Conservation (phyloP, 1,139 yeast species). For the Pichia sp. region DNA sequence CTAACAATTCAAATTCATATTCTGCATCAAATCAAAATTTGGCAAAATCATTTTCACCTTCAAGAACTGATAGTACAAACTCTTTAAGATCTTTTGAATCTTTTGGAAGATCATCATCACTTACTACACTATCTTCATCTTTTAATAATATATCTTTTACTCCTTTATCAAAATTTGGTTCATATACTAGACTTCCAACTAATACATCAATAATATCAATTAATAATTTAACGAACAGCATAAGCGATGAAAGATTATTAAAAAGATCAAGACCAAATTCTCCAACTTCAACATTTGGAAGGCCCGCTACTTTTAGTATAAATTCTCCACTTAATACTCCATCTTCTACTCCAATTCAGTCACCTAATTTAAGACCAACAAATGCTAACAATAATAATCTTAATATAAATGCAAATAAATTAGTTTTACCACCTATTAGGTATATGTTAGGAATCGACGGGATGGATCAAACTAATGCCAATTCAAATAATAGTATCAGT, state of each 20-base stretch:
- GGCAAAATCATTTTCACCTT: constrained; percentile 23
- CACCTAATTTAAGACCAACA: constrained; percentile 29
- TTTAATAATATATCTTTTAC: too few species aligned
- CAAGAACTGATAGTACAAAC: constrained; percentile 27
- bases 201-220: constrained; percentile 25
- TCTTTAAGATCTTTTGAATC: constrained; percentile 28
- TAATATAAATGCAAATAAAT: too few species aligned
- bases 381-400: too few species aligned
- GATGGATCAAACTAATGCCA: too few species aligned
- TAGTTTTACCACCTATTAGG: constrained; percentile 22
- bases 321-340: too few species aligned
- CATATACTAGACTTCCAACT: constrained; percentile 1
- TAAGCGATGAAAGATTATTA: constrained; percentile 10
- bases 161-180: constrained; percentile 6
- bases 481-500: too few species aligned
- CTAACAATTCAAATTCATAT: too few species aligned
- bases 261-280: constrained; percentile 75
- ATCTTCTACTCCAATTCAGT: constrained; percentile 29
- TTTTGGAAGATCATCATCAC: constrained; percentile 22
- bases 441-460: constrained; percentile 19
- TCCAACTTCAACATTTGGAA: constrained; percentile 35
- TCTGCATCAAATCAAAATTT: constrained; percentile 12
- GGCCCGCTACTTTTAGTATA: constrained; percentile 28
- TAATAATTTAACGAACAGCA: constrained; percentile 21
- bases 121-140: constrained; percentile 25